A percentile compares a stretch with the other conserved stretches of the same genome.
These are phyloP conservation scores for Chrysophaeum taylorii DNA, from an alignment of 352 stramenopile species.

Conservation along the genomic window DNA sequence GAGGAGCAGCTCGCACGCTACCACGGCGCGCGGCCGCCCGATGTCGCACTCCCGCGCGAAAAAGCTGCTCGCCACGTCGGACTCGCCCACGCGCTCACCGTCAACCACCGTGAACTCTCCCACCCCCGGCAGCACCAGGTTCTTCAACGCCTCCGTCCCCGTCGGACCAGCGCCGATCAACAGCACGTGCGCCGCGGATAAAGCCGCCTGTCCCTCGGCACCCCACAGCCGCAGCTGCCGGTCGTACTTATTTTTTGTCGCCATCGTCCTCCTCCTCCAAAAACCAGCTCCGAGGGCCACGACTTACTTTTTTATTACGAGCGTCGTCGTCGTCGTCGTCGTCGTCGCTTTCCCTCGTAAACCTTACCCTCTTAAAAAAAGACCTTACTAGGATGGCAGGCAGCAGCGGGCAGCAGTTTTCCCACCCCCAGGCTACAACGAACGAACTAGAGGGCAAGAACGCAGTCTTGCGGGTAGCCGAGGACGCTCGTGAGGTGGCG, in stretches of 20 bases:
- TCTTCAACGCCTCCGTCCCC: constrained; percentile 94
- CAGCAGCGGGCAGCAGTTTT: too few relatives aligned
- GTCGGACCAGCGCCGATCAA: constrained; percentile 76
- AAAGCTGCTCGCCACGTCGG: constrained; percentile 81
- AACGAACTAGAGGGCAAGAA: background rate
- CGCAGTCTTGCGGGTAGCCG: constrained; percentile 1
- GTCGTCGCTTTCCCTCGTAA: too few relatives aligned
- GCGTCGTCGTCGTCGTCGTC: too few relatives aligned
- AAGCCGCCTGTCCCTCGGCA: constrained; percentile 70
- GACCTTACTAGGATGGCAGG: too few relatives aligned
- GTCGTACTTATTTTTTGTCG: constrained; percentile 89
- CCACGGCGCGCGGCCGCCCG: constrained; percentile 58
- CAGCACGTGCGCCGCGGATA: constrained; percentile 73
- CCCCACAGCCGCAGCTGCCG: constrained; percentile 96
- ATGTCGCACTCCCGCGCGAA: constrained; percentile 61
- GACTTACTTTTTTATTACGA: too few relatives aligned
- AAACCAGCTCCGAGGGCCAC: too few relatives aligned
- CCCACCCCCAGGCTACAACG: too few relatives aligned
- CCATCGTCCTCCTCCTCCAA: constrained; percentile 42
- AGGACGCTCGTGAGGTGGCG: background rate
- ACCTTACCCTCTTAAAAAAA: too few relatives aligned
- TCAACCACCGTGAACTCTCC: constrained; percentile 83
- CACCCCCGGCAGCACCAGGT: constrained; percentile 66
- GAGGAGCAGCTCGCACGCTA: constrained; percentile 57
- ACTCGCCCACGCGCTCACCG: constrained; percentile 54